Evolutionary conservation across 78 protist species (phyloP), one percentile per base, ranked within the genome.

Genomic region (Bodo saltans): DNA sequence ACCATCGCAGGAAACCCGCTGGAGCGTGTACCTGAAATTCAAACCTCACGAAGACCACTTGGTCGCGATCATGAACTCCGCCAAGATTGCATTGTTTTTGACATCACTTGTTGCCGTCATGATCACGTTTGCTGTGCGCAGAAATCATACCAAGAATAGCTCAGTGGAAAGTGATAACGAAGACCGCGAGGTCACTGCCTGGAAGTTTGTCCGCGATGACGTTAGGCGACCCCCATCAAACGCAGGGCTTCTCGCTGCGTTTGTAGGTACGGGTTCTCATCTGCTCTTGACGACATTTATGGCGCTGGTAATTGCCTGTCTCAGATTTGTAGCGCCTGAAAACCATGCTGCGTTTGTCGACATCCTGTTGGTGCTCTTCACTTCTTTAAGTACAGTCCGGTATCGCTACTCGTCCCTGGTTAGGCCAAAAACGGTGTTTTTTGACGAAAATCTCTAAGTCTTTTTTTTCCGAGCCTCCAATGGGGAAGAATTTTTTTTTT

Each of bases 301-400:
- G 35, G 30, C n/a, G 27, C 4, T 84, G 40, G 28, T 91, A 33
- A 91, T 93, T 35, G 98, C 98, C 3, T 42, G 92, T 52, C 87
- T 96, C 33, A 99, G 99, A 34, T 92, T 98, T 88, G 94, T 98
- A 2, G 91, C 97, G 27, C 99, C 99, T 11, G 95, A 97, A 41
- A 91, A 86, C 47, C 91, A 97, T 37, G 99, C 98, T 32, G 88
- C 92, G 28, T 86, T 98, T 23, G 70, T 90, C 67, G 80, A 90
- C 3, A 91, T 97, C 0, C 35, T 89, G 75, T 30, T 98, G 33
- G 83, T 96, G 26, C 76, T 95, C 37, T 97, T 93, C 73, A 94
- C 94, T 26, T 70, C 94, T 42, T 88, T 92, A 93, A 96, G 97
- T 28, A 1, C n/a, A n/a, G n/a, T n/a, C n/a, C n/a, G n/a, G n/a